Percentiles rank a stretch among this genome's conserved stretches.
Conservation (phyloP, 345 rosid species). For the Hibiscus tridactylites region DNA sequence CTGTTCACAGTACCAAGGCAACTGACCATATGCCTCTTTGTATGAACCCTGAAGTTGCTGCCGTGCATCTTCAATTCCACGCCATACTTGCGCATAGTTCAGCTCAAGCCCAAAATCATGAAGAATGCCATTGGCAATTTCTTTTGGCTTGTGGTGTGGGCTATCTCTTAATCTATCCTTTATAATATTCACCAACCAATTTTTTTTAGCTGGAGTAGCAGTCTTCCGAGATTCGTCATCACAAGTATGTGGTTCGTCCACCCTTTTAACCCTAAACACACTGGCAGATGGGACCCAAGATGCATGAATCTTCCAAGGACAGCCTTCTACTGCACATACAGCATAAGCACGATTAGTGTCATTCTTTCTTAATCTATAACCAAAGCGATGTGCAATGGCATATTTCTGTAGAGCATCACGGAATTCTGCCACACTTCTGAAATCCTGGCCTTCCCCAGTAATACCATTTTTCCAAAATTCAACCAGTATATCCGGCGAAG, state of each 20-base stretch:
- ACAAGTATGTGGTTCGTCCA: constrained; percentile 59
- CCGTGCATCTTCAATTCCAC: constrained; percentile 79
- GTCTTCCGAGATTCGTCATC: constrained; percentile 72
- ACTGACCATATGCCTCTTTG: constrained; percentile 57
- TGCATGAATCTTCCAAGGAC: constrained; percentile 68
- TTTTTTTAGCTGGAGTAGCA: constrained; percentile 69
- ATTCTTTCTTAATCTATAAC: constrained; percentile 68
- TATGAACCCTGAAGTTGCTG: constrained; percentile 75
- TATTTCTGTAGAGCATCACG: constrained; percentile 80
- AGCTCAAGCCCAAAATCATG: constrained; percentile 72
- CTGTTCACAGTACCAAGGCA: constrained; percentile 66
- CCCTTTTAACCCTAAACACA: constrained; percentile 54
- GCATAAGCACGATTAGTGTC: constrained; percentile 78
- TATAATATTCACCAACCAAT: constrained; percentile 74
- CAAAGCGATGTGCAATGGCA: constrained; percentile 75
- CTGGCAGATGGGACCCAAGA: constrained; percentile 70
- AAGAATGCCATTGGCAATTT: constrained; percentile 51
- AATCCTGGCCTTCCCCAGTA: constrained; percentile 86
- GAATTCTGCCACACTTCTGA: constrained; percentile 62
- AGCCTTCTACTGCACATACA: constrained; percentile 53
- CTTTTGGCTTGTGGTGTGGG: constrained; percentile 75
- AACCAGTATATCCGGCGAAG: constrained; percentile 36
- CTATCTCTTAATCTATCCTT: constrained; percentile 69
- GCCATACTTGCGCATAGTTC: constrained; percentile 75
- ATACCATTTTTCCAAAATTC: constrained; percentile 77